Conservation (phyloP, 1,139 yeast species). For the Scheffersomyces stambukii region DNA sequence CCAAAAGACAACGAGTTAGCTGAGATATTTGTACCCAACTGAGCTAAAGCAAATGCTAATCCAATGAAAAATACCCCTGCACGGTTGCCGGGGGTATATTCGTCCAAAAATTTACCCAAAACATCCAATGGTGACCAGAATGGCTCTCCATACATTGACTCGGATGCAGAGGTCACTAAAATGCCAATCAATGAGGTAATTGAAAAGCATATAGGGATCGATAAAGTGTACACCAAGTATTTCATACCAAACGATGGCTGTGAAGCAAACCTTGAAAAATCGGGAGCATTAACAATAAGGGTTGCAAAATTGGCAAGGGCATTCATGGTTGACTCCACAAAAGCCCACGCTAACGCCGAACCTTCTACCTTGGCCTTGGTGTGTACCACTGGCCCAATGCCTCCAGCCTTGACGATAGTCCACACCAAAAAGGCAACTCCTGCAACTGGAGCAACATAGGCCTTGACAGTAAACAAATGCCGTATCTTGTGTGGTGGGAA, state of each 20-base stretch:
- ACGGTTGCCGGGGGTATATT: conserved; percentile 52
- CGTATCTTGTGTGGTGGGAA: conserved; percentile 78
- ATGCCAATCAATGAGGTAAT: conserved; percentile 84
- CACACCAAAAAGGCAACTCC: conserved; percentile 77
- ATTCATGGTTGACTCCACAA: conserved; percentile 73
- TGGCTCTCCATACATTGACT: conserved; percentile 61
- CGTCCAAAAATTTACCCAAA: conserved; percentile 58
- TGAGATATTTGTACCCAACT: conserved; percentile 86
- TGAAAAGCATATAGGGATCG: conserved; percentile 76
- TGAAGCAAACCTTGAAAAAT: conserved; percentile 79
- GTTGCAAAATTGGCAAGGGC: conserved; percentile 85
- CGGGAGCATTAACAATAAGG: conserved; percentile 82
- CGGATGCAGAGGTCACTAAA: conserved; percentile 78
- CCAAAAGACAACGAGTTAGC: conserved; percentile 91
- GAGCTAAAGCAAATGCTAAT: conserved; percentile 76
- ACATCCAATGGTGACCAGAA: conserved; percentile 88
- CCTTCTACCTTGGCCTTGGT: conserved; percentile 50
- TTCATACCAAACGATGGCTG: conserved; percentile 38
- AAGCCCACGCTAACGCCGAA: conserved; percentile 74
- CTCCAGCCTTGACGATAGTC: conserved; percentile 73
- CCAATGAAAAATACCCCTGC: conserved; percentile 86
- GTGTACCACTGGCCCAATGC: conserved; percentile 65
- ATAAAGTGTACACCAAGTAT: conserved; percentile 44
- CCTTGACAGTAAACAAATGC: conserved; percentile 77
- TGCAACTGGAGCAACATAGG: conserved; percentile 72